phyloP scores from a whole-genome alignment of 148 eudicot genomes.

The Dianthus caryophyllus region DNA sequence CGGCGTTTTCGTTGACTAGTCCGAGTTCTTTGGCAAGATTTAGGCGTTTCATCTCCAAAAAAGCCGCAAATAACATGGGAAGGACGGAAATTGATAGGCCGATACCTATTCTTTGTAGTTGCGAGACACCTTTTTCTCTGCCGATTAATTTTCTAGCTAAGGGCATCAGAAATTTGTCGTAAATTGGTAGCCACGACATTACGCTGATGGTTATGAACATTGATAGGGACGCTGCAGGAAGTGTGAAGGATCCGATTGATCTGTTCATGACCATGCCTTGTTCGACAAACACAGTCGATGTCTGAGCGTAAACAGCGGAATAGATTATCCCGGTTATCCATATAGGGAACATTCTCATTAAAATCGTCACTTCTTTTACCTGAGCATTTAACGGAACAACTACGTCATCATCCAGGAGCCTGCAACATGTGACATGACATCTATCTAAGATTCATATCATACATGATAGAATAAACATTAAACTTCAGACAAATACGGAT shows the following conservation, averaged over 20 bases:
- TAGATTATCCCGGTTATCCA: constrained; percentile 53
- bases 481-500: neutral
- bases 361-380: constrained; percentile 60
- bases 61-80: constrained; percentile 44
- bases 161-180: constrained; percentile 40
- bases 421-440: constrained; percentile 2
- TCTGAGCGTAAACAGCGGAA: constrained; percentile 48
- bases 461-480: too few relatives aligned
- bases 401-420: constrained; percentile 46
- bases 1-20: constrained; percentile 30
- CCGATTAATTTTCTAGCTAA: constrained; percentile 43
- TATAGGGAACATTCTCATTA: constrained; percentile 53
- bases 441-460: too few relatives aligned
- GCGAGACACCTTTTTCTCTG: constrained; percentile 38
- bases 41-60: constrained; percentile 42
- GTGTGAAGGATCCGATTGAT: constrained; percentile 36
- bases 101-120: constrained; percentile 50
- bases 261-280: constrained; percentile 66
- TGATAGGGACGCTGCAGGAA: constrained; percentile 51
- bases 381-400: constrained; percentile 31
- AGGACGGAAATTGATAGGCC: constrained; percentile 47
- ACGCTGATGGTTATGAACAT: constrained; percentile 38
- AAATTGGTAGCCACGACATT: constrained; percentile 44
- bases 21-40: constrained; percentile 32
- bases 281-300: constrained; percentile 56